Conservation (phyloP, 257 asterid species). For the Anisodus acutangulus region DNA sequence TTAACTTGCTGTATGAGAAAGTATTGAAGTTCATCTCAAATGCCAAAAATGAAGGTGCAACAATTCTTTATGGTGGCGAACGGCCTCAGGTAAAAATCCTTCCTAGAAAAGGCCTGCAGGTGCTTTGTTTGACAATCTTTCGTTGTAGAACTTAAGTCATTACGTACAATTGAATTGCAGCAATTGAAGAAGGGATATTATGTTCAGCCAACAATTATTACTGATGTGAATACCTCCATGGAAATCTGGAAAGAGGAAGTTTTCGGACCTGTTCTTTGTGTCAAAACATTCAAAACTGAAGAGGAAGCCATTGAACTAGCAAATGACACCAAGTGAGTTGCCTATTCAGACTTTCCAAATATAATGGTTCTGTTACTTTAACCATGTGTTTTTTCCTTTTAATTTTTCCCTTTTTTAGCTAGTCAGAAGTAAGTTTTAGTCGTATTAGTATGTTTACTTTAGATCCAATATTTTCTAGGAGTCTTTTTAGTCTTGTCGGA, state of each 20-base stretch:
- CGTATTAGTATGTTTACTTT: neutral
- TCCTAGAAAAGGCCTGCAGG: neutral
- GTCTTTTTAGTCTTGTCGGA: neutral
- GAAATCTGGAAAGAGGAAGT: slow-evolving; percentile 99
- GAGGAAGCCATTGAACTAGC: slow-evolving; percentile 93
- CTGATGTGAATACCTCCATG: slow-evolving; percentile 78
- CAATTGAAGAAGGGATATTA: slow-evolving; percentile 83
- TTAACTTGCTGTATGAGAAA: slow-evolving; percentile 48
- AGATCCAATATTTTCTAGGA: neutral
- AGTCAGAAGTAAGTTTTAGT: neutral
- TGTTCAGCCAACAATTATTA: slow-evolving; percentile 72
- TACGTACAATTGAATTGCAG: slow-evolving; percentile 50
- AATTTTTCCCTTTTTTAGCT: neutral
- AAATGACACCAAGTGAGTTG: slow-evolving; percentile 81
- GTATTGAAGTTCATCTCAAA: slow-evolving; percentile 66
- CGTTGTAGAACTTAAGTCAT: slow-evolving; percentile 22
- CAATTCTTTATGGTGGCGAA: slow-evolving; percentile 74
- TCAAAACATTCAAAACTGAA: slow-evolving; percentile 85
- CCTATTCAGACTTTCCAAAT: neutral
- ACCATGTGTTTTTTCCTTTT: neutral
- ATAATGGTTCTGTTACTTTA: neutral
- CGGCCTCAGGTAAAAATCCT: slow-evolving; percentile 66
- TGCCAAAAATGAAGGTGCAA: slow-evolving; percentile 89
- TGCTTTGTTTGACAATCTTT: slow-evolving; percentile 19
- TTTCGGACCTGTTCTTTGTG: slow-evolving; percentile 95